Percentiles rank a stretch among this genome's conserved stretches.
phyloP scores from a whole-genome alignment of 2,329 filamentous ascomycete genomes.

The Corynespora cassiicola region DNA sequence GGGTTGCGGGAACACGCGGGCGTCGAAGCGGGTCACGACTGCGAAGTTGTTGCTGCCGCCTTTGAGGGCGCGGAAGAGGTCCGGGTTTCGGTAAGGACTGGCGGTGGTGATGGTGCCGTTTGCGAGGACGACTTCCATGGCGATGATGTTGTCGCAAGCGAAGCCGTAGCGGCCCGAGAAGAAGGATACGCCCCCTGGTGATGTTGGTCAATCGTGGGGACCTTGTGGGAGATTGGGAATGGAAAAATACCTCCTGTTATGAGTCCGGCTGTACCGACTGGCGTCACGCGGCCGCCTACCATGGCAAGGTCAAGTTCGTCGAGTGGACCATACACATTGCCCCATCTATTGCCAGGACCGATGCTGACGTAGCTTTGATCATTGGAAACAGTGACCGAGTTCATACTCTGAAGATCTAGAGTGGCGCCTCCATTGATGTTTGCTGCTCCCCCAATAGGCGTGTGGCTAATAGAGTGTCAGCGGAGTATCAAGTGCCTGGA shows the following conservation, averaged over 20 bases:
- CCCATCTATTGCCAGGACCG: slow-evolving; percentile 31
- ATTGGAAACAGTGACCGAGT: slow-evolving; percentile 23
- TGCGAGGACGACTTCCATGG: slow-evolving; percentile 47
- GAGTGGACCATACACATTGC: slow-evolving; percentile 26
- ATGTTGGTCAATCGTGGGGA: slow-evolving; percentile 1
- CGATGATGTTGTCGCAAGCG: slow-evolving; percentile 38
- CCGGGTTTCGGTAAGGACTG: slow-evolving; percentile 25
- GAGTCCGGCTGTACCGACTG: slow-evolving; percentile 30
- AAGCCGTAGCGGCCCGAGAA: slow-evolving; percentile 38
- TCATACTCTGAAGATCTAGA: slow-evolving; percentile 32
- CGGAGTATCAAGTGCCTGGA: no score
- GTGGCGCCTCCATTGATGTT: slow-evolving; percentile 36
- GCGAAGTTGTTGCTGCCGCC: slow-evolving; percentile 47
- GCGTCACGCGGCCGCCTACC: slow-evolving; percentile 26
- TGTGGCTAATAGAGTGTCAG: no score
- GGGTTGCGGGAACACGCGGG: slow-evolving; percentile 18
- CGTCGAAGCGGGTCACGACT: slow-evolving; percentile 40
- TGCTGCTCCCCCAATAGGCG: slow-evolving; percentile 26
- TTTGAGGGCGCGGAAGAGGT: slow-evolving; percentile 42
- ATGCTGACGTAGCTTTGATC: slow-evolving; percentile 25
- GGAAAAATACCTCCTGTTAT: slow-evolving; percentile 26
- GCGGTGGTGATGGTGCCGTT: slow-evolving; percentile 40
- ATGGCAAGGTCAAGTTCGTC: slow-evolving; percentile 25
- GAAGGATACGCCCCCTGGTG: slow-evolving; percentile 42
- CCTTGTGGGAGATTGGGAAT: neutral